Base-by-base conservation (phyloP, 805 yeast species). In the Lipomyces anomalus region DNA sequence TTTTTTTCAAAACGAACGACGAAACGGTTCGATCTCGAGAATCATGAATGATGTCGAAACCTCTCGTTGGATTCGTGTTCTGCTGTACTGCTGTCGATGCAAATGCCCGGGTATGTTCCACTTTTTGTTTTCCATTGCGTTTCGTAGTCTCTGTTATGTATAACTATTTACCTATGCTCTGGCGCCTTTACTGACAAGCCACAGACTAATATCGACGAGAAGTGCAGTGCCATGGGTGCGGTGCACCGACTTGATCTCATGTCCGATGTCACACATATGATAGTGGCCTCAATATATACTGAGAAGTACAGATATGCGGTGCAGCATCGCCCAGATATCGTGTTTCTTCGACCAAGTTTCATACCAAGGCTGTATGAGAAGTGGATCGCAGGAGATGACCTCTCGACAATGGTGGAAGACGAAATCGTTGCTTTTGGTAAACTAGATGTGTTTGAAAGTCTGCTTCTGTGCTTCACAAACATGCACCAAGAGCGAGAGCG, bases 301-400 rank as follows among this genome's bases (percentile, higher is more conserved):
- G 75, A 71, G 11, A 79, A 79, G 61, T 79, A 76, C 63, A 64
- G 63, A 48, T 78, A 65, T 63, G 73, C 78, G 26, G 68, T 76
- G 5, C 60, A 44, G 28, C 54, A 57, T 17, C 55, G 62, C 22
- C 64, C 67, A 40, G 89, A 84, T 62, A 71, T 86, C 26, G 62
- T 61, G 35, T 78, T 85, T 53, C 59, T 85, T 16, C 59, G 64
- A 9, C 73, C 79, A 0, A 68, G 70, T 2, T 63, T 73, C 5
- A 65, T 84, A 4, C 56, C 63, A 20, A 61, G 60, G 18, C 52
- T 79, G 7, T 71, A 79, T 54, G 65, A 67, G 13, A 61, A 62
- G 4, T 83, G 87, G 88, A 56, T 70, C 9, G 56, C 64, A 20
- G 84, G 82, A 26, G 71, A 69, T 20, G 74, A 70, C 38, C 48